Conservation (phyloP, 2,329 filamentous ascomycete species). For the Eurotiales sp. region DNA sequence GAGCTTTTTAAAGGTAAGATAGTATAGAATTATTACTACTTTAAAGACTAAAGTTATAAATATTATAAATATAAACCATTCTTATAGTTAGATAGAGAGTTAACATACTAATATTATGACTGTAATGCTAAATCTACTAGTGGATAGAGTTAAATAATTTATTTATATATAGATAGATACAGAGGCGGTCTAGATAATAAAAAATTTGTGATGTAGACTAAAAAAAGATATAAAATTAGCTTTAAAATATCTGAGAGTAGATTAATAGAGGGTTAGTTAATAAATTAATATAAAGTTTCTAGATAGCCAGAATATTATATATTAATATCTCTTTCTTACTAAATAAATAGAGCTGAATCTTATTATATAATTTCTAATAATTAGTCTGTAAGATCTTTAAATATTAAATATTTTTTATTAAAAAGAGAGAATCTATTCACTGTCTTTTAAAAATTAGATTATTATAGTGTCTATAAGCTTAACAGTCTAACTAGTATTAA, state of each 20-base stretch:
- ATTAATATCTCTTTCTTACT: too few relatives aligned
- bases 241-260: constrained; percentile 7
- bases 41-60: not conserved
- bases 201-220: not conserved
- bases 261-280: constrained; percentile 1
- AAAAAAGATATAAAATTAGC: constrained; percentile 2
- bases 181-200: constrained; percentile 2
- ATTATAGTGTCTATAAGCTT: not conserved
- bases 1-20: too few relatives aligned
- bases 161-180: constrained; percentile 26
- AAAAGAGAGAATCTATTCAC: constrained; percentile 2
- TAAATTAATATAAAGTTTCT: constrained; percentile 8
- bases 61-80: not conserved
- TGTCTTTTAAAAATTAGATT: not conserved
- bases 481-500: too few relatives aligned
- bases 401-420: constrained; percentile 13
- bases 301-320: constrained; percentile 13
- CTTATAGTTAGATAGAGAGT: not conserved
- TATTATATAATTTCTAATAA: too few relatives aligned
- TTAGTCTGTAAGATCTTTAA: too few relatives aligned
- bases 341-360: too few relatives aligned
- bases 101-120: not conserved
- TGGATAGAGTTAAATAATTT: constrained; percentile 19
- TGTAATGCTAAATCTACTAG: constrained; percentile 1
- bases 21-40: not conserved